Evolutionary conservation across 139 green algal species (phyloP).

Genomic region (Edaphochlamys debaryana): DNA sequence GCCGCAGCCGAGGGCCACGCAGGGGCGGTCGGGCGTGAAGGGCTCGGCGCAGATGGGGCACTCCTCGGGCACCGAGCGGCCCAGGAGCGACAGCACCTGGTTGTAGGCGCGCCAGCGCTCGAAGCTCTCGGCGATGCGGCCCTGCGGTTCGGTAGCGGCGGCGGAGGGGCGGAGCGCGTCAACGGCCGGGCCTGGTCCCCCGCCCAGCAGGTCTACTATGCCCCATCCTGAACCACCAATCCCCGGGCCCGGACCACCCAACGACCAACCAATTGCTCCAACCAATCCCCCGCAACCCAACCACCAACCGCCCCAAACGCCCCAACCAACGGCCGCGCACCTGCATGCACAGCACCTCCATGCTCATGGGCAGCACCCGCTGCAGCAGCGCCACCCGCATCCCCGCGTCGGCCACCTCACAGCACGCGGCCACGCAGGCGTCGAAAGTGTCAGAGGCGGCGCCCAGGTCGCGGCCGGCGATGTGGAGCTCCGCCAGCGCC

Average conservation of each 20-base stretch:
- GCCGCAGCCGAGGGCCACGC: constrained; percentile 16
- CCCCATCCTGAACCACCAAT: neutral
- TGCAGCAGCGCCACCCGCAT: constrained; percentile 7
- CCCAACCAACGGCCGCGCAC: neutral
- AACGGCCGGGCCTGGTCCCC: too few relatives aligned
- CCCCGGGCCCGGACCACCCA: too few relatives aligned
- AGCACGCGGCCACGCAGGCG: neutral
- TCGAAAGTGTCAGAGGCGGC: constrained; percentile 1
- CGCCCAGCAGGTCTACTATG: neutral
- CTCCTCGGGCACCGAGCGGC: constrained; percentile 5
- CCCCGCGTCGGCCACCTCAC: neutral
- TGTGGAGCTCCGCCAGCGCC: constrained; percentile 2
- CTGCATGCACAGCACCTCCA: constrained; percentile 37
- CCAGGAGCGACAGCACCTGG: neutral
- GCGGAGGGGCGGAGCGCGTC: too few relatives aligned
- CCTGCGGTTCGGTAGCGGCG: neutral
- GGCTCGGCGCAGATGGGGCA: constrained; percentile 18
- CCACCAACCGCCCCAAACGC: neutral
- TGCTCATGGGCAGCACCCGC: constrained; percentile 28
- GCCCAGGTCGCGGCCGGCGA: neutral
- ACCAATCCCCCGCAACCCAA: too few relatives aligned
- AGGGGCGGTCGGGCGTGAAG: neutral
- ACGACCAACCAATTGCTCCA: too few relatives aligned
- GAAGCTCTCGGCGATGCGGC: constrained; percentile 17
- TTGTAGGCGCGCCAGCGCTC: neutral